phyloP scores from a whole-genome alignment of 2,329 filamentous ascomycete genomes.

The Hypomyces perniciosus region DNA sequence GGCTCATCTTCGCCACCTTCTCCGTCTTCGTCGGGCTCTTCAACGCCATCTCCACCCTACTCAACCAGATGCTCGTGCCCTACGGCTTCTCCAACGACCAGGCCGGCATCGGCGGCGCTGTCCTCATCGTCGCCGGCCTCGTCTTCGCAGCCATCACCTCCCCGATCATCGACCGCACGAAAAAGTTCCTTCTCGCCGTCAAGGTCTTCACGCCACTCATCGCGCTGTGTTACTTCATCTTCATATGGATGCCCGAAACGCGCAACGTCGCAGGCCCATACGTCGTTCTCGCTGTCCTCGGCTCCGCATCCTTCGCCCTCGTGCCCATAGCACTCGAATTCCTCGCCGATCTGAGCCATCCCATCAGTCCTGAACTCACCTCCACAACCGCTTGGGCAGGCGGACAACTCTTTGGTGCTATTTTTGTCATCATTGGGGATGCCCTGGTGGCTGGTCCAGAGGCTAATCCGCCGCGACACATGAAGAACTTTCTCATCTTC shows the following conservation, averaged over 20 bases:
- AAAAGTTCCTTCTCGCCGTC: conserved; percentile 68
- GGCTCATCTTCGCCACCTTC: conserved; percentile 76
- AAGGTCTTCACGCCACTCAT: conserved; percentile 71
- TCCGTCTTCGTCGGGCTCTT: conserved; percentile 83
- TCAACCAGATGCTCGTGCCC: conserved; percentile 85
- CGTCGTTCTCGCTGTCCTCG: conserved; percentile 67
- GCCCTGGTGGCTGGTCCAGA: conserved; percentile 55
- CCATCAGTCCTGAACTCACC: conserved; percentile 78
- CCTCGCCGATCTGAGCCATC: conserved; percentile 80
- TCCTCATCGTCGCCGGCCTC: conserved; percentile 85
- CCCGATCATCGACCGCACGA: conserved; percentile 79
- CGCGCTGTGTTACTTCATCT: conserved; percentile 64
- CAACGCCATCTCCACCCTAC: conserved; percentile 80
- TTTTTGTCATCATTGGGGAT: conserved; percentile 80
- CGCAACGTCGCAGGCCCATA: conserved; percentile 62
- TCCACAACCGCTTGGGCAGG: conserved; percentile 79
- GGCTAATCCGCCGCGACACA: conserved; percentile 59
- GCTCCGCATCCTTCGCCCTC: conserved; percentile 72
- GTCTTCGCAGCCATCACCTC: conserved; percentile 68
- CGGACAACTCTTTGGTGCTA: conserved; percentile 76
- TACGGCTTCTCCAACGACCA: conserved; percentile 80
- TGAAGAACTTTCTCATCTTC: conserved; percentile 72
- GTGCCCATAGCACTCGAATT: conserved; percentile 84
- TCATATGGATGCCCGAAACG: conserved; percentile 70
- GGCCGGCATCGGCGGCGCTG: conserved; percentile 81